Evolutionary conservation across 23 red algal genomes (phyloP).

Genomic region (Porphyridium purpureum): DNA sequence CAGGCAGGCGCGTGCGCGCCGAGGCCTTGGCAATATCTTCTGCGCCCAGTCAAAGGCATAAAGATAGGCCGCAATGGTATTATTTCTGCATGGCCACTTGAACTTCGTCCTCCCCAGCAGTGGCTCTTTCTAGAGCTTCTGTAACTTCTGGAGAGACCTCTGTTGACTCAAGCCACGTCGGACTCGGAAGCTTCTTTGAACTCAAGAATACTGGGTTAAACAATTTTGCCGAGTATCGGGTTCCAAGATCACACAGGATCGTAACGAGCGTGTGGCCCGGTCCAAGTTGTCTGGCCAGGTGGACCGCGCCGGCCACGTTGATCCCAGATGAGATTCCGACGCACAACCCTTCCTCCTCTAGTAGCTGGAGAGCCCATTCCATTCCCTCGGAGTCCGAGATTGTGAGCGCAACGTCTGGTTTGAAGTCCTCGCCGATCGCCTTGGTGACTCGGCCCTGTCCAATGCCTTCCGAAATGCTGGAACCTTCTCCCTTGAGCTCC

Average conservation of each 20-base stretch:
- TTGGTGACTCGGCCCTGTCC: conserved; percentile 65
- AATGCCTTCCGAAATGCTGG: conserved; percentile 66
- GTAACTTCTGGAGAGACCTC: too few relatives aligned
- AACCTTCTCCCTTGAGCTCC: conserved; percentile 28
- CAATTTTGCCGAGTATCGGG: conserved; percentile 42
- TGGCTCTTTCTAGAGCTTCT: too few relatives aligned
- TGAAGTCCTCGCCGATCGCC: conserved; percentile 45
- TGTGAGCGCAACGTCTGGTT: too few relatives aligned
- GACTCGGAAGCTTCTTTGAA: conserved; percentile 18
- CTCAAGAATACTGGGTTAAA: conserved; percentile 28
- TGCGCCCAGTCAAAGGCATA: too few relatives aligned
- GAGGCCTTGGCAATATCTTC: too few relatives aligned
- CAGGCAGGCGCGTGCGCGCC: too few relatives aligned
- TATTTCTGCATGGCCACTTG: too few relatives aligned
- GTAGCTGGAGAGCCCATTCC: conserved; percentile 28
- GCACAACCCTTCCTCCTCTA: conserved; percentile 54
- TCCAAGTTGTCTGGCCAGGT: conserved; percentile 34
- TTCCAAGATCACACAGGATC: conserved; percentile 54
- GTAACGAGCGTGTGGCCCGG: conserved; percentile 64
- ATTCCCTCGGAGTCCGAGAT: too few relatives aligned
- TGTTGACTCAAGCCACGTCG: too few relatives aligned
- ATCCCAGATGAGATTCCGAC: conserved; percentile 51
- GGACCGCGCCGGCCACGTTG: conserved; percentile 63
- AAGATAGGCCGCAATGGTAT: too few relatives aligned
- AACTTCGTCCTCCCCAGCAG: too few relatives aligned